Percentiles rank a stretch among this genome's conserved stretches.
Evolutionary conservation across 176 grass and related monocot species (phyloP).

Genomic region (Oryza meyeriana): DNA sequence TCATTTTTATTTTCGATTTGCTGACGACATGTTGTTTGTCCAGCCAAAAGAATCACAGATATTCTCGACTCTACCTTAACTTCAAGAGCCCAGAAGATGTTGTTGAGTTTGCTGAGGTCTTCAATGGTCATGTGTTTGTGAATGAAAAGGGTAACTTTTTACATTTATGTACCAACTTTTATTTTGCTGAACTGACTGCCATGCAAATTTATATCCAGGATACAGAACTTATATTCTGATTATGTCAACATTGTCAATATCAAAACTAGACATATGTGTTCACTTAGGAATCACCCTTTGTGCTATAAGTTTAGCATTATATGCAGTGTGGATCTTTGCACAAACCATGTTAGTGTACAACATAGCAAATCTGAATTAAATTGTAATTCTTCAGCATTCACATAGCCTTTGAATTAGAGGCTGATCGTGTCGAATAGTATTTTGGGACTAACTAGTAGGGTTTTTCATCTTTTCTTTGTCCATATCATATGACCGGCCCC

Average conservation of each 20-base stretch:
- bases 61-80: constrained; percentile 79
- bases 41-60: constrained; percentile 84
- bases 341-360: neutral
- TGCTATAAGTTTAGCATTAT: neutral
- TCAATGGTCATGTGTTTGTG: constrained; percentile 84
- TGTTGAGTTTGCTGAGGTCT: constrained; percentile 89
- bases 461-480: neutral
- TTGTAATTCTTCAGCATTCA: constrained; percentile 10
- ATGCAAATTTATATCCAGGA: constrained; percentile 11
- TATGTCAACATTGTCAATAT: constrained; percentile 14
- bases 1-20: neutral
- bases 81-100: constrained; percentile 80
- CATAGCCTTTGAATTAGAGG: neutral
- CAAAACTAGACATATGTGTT: neutral
- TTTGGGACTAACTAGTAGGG: constrained; percentile 2
- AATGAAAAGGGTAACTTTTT: constrained; percentile 90
- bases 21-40: constrained; percentile 24
- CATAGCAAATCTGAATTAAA: neutral
- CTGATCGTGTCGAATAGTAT: neutral
- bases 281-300: neutral
- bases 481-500: neutral
- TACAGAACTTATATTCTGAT: constrained; percentile 2
- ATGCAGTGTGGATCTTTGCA: neutral
- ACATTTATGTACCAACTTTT: neutral
- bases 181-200: neutral